These are phyloP conservation scores for Moesziomyces sp. DNA, from an alignment of 1,284 basidiomycete species.

Conservation along the genomic window DNA sequence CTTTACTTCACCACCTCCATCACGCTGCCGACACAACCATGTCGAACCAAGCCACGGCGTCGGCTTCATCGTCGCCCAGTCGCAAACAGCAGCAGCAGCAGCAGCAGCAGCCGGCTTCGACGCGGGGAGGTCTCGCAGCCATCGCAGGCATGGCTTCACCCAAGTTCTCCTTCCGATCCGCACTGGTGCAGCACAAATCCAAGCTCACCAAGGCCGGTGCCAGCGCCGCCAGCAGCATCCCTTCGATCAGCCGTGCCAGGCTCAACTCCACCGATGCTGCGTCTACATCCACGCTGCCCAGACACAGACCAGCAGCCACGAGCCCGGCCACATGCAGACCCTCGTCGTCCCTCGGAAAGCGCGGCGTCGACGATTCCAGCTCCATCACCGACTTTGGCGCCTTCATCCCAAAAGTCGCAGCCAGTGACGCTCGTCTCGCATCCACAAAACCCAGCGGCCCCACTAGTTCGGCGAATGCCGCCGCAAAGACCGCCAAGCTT, in stretches of 20 bases:
- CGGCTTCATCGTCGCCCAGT: slow-evolving; percentile 18
- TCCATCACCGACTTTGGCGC: slow-evolving; percentile 35
- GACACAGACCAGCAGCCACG: neutral
- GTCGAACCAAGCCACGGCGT: slow-evolving; percentile 12
- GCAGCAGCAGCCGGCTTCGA: slow-evolving; percentile 2
- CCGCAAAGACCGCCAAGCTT: slow-evolving; percentile 14
- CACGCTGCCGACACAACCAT: slow-evolving; percentile 13
- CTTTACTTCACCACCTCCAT: slow-evolving; percentile 8
- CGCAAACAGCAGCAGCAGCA: slow-evolving; percentile 17
- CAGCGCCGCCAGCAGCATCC: slow-evolving; percentile 25
- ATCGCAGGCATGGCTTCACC: slow-evolving; percentile 21
- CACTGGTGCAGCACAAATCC: slow-evolving; percentile 26
- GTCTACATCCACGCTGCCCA: slow-evolving; percentile 8
- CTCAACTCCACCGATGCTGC: slow-evolving; percentile 21
- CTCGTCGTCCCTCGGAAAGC: slow-evolving; percentile 31
- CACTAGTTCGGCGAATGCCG: neutral
- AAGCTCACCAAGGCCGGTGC: slow-evolving; percentile 11
- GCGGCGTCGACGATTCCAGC: slow-evolving; percentile 17
- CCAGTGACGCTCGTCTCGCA: neutral
- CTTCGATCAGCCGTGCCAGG: slow-evolving; percentile 13
- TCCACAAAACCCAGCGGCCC: neutral
- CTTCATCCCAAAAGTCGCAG: slow-evolving; percentile 3
- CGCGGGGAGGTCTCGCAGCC: neutral
- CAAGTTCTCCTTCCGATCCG: slow-evolving; percentile 46
- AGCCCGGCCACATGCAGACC: slow-evolving; percentile 17